These are phyloP conservation scores for Talaromyces rugulosus DNA, from an alignment of 2,329 filamentous ascomycete genomes.

Conservation along the genomic window DNA sequence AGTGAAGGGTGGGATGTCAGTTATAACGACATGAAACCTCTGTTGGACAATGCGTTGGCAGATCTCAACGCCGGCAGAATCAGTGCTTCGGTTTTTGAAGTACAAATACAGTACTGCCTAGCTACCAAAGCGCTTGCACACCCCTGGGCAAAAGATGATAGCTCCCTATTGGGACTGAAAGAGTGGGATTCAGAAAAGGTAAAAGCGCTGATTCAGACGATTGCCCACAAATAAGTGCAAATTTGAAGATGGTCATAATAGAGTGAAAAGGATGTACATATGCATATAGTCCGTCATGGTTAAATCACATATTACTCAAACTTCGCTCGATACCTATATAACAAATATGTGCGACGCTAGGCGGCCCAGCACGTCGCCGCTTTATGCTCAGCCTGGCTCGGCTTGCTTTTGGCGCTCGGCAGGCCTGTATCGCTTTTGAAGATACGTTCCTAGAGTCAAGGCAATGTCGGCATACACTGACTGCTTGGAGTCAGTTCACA, in stretches of 20 bases:
- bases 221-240: neutral
- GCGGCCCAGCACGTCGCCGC: too few relatives aligned
- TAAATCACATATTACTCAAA: neutral
- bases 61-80: slow-evolving; percentile 13
- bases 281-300: neutral
- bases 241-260: neutral
- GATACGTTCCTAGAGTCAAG: too few relatives aligned
- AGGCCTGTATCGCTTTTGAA: too few relatives aligned
- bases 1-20: slow-evolving; percentile 5
- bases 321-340: neutral
- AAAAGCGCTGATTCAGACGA: neutral
- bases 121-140: slow-evolving; percentile 13
- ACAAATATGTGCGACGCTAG: too few relatives aligned
- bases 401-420: too few relatives aligned
- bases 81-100: slow-evolving; percentile 11
- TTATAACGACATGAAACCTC: slow-evolving; percentile 14
- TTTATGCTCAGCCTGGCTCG: too few relatives aligned
- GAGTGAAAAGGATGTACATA: neutral
- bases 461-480: too few relatives aligned
- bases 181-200: slow-evolving; percentile 11
- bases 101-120: slow-evolving; percentile 17
- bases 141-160: slow-evolving; percentile 15
- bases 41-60: slow-evolving; percentile 12
- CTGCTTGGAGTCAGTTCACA: too few relatives aligned
- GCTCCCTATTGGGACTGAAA: slow-evolving; percentile 12